Evolutionary conservation across 331 rosid species (phyloP), one percentile per base, ranked within the genome.

Genomic region (Acacia pycnantha): DNA sequence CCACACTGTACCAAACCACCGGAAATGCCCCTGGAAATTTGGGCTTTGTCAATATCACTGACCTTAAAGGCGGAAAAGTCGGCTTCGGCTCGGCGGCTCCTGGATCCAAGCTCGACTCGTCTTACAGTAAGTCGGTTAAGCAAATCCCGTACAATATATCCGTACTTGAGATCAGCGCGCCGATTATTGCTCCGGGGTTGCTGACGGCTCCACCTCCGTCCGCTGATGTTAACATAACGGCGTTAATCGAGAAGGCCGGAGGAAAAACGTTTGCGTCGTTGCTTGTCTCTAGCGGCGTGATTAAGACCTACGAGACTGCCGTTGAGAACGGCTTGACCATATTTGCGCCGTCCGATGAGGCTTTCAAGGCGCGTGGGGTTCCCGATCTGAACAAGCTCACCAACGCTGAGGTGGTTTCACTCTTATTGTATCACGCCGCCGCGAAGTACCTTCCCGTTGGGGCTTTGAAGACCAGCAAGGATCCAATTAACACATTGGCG

Each of bases 41-140:
- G 37, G 99, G 99, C 11, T 96, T 89, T 79, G 97, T 96, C 79
- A 96, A 96, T 82, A 96, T 96, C 83, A 96, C 99, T 26, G 98
- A 96, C 61, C 77, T 91, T 14, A 79, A 86, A 58, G 99, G 98
- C 46, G 99, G 99, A 4, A 96, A 92, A 53, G 98, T 96, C 26
- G 94, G 78, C 44, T 92, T 96, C 88, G 98, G 97, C 82, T 96
- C 99, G 5, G 99, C 97, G 0, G 89, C 83, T 0, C 86, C 98
- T 0, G 97, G 98, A 56, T 93, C 99, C 80, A 93, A 96, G 66
- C 98, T 96, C 73, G 97, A 88, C 73, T 96, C 98, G 4, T 72
- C 84, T 29, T 96, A 88, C 86, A 86, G 94, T 11, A 96, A 96
- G 83, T 89, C 98, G 0, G 93, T 96, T 0, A 87, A 90, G 82